These are phyloP conservation scores for Chamaecrista fasciculata DNA, from an alignment of 306 rosid genomes.

Conservation along the genomic window DNA sequence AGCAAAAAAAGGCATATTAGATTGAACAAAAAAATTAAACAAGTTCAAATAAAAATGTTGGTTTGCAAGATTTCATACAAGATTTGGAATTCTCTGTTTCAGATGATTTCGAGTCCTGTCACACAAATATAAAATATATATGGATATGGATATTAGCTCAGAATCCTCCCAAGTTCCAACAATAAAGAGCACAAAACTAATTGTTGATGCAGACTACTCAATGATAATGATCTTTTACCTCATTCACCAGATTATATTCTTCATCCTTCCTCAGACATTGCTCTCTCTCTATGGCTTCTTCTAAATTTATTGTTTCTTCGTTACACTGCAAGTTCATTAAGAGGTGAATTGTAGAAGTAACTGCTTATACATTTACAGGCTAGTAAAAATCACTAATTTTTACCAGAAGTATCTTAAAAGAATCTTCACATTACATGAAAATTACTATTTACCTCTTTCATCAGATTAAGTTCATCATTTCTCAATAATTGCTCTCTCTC, in stretches of 20 bases:
- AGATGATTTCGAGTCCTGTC: slow-evolving; percentile 34
- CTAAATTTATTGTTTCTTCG: slow-evolving; percentile 21
- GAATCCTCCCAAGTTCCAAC: neutral
- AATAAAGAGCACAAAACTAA: neutral
- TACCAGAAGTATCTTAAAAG: neutral
- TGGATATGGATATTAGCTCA: neutral
- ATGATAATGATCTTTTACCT: slow-evolving; percentile 26
- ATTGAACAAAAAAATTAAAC: neutral
- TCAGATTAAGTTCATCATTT: slow-evolving; percentile 20
- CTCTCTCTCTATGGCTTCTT: slow-evolving; percentile 11
- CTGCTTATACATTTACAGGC: neutral
- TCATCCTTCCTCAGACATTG: slow-evolving; percentile 12
- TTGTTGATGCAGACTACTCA: neutral
- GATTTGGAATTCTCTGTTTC: slow-evolving; percentile 25
- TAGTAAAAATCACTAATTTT: neutral
- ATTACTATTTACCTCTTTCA: slow-evolving; percentile 30
- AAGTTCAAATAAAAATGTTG: slow-evolving; percentile 8
- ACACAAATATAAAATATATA: neutral
- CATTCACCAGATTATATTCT: slow-evolving; percentile 25
- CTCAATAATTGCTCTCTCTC: slow-evolving; percentile 5
- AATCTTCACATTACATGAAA: neutral
- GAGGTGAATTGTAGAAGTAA: neutral
- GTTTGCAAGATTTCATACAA: slow-evolving; percentile 40
- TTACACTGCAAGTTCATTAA: neutral
- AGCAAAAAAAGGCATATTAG: slow-evolving; percentile 8